Evolutionary conservation across 768 basidiomycete genomes (phyloP), one percentile per base, ranked within the genome.

Genomic region (Strobilomyces confusus): DNA sequence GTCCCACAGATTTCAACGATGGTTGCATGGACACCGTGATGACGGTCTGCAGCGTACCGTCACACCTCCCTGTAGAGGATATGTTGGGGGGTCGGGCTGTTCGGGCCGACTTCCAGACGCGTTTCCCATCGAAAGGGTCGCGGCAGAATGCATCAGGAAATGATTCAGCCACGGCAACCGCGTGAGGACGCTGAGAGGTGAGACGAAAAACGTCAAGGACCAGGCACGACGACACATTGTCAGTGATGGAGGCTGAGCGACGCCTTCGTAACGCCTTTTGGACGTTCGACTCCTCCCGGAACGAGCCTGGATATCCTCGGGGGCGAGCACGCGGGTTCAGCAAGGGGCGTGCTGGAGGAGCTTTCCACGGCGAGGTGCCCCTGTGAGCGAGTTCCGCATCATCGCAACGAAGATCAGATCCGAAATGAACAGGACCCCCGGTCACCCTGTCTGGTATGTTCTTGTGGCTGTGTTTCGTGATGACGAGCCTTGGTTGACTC

Each of bases 291-390:
- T 51, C 48, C 36, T 37, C 29, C 42, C 48, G 48, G 49, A 61
- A 23, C 5, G 50, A 25, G 15, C 45, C n/a, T 22, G 63, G 48
- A 63, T 34, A 41, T 63, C 61, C 58, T 61, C 65, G 62, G 62
- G 44, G 26, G 29, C 49, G 12, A 44, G 34, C 44, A 30, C 19
- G 30, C 45, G 59, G 49, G 56, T 61, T 41, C 38, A 44, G 44
- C 47, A 55, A 54, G 63, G 61, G 57, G 49, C 19, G 26, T 47
- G 53, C 55, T 55, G 48, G 50, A 29, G 14, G 19, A 44, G n/a
- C 46, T 49, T 69, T 69, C 69, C 67, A 68, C 69, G 69, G 38
- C 29, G 22, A 25, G 51, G 41, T 67, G 52, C 64, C 69, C 67
- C 67, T 68, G 63, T 68, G 56, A 55, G 44, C 54, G 46, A 49